Conservation (phyloP, 306 rosid genomes). For the Mimosa pudica region DNA sequence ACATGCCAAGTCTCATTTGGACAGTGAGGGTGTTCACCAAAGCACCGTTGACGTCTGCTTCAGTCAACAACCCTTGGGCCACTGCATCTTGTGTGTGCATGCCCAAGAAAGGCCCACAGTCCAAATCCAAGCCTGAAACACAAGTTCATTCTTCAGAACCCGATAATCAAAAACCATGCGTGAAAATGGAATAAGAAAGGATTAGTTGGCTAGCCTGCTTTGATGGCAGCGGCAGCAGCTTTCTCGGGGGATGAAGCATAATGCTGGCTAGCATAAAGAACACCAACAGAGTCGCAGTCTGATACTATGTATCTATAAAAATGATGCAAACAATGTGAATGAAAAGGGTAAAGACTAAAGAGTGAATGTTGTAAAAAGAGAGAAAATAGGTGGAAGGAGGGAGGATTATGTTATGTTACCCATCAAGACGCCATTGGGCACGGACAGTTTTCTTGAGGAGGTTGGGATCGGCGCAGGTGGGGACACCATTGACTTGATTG, state of each 20-base stretch:
- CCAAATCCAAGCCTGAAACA: conserved; percentile 77
- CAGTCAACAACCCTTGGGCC: conserved; percentile 60
- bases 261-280: conserved; percentile 67
- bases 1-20: conserved; percentile 94
- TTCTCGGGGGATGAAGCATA: conserved; percentile 83
- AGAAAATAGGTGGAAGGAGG: neutral
- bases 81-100: conserved; percentile 71
- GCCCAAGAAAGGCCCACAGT: conserved; percentile 86
- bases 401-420: conserved; percentile 38
- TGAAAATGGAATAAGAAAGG: neutral
- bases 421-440: conserved; percentile 76
- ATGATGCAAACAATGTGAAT: neutral
- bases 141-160: neutral
- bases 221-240: conserved; percentile 92
- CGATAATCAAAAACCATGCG: neutral
- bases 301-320: conserved; percentile 78
- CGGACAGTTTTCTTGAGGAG: conserved; percentile 77
- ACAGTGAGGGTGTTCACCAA: conserved; percentile 64
- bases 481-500: conserved; percentile 94
- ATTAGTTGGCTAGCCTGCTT: conserved; percentile 58
- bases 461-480: conserved; percentile 93
- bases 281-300: conserved; percentile 91
- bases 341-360: neutral
- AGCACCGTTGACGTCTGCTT: conserved; percentile 59
- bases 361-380: neutral